These are phyloP conservation scores for Sporobolomyces roseus DNA, from an alignment of 768 basidiomycete species.

Conservation along the genomic window DNA sequence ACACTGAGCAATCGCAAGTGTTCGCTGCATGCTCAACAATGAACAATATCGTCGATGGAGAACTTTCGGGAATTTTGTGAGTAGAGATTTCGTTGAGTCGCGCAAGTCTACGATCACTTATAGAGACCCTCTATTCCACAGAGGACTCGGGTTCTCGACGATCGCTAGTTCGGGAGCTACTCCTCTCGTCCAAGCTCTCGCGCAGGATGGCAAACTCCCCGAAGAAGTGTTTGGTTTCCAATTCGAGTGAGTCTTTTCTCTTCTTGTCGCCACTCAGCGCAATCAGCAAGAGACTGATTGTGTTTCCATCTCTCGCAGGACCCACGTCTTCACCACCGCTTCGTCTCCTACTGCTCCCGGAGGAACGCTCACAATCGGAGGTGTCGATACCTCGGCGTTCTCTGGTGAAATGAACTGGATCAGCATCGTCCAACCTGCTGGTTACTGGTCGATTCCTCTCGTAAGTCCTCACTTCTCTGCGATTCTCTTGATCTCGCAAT, in stretches of 20 bases:
- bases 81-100: no score
- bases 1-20: constrained; percentile 47
- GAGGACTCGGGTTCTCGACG: constrained; percentile 69
- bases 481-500: no score
- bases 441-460: constrained; percentile 73
- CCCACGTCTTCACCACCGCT: constrained; percentile 17
- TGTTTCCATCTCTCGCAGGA: not conserved
- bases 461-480: not conserved
- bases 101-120: no score
- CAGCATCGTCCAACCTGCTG: constrained; percentile 55
- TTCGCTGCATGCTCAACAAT: constrained; percentile 37
- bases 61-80: constrained; percentile 54
- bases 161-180: constrained; percentile 66
- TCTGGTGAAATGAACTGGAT: constrained; percentile 80
- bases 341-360: constrained; percentile 44
- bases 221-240: constrained; percentile 56
- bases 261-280: no score
- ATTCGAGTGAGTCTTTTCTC: constrained; percentile 58
- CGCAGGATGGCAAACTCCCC: constrained; percentile 12
- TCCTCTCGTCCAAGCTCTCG: constrained; percentile 76
- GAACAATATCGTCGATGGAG: constrained; percentile 33
- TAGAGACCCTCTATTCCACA: no score
- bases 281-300: constrained; percentile 13
- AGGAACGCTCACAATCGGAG: constrained; percentile 54
- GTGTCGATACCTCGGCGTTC: constrained; percentile 66